Evolutionary conservation across 2,329 filamentous ascomycete genomes (phyloP).

Genomic region (Seiridium unicorne): DNA sequence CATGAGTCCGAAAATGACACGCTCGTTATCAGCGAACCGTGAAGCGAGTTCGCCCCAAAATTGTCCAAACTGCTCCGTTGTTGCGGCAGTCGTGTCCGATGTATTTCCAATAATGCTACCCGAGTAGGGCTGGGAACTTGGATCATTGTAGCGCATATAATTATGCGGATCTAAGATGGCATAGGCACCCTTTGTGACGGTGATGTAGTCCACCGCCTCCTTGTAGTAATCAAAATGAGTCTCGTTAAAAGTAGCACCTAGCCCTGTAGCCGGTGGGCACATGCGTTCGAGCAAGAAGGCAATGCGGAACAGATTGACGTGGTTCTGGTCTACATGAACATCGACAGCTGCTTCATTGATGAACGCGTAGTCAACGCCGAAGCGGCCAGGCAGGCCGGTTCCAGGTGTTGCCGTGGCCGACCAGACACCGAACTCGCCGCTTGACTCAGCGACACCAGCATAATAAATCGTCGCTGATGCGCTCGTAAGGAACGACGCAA

Average conservation of each 20-base stretch:
- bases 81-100: conserved; percentile 40
- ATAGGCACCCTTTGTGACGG: conserved; percentile 42
- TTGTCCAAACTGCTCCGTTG: conserved; percentile 42
- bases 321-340: conserved; percentile 43
- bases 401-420: conserved; percentile 32
- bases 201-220: conserved; percentile 49
- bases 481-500: conserved; percentile 13
- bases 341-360: conserved; percentile 44
- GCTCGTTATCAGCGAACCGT: conserved; percentile 43
- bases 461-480: conserved; percentile 44
- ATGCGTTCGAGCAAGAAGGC: conserved; percentile 51
- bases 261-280: conserved; percentile 42
- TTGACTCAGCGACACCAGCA: conserved; percentile 44
- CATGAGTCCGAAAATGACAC: conserved; percentile 51
- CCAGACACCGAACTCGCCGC: conserved; percentile 46
- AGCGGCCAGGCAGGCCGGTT: conserved; percentile 45
- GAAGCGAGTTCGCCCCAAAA: conserved; percentile 49
- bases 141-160: conserved; percentile 54
- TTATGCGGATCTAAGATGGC: conserved; percentile 51
- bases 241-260: conserved; percentile 49
- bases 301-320: conserved; percentile 46
- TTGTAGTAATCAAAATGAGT: conserved; percentile 45
- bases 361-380: conserved; percentile 49
- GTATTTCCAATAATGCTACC: conserved; percentile 49
- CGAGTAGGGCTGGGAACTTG: conserved; percentile 43